Evolutionary conservation across 805 yeast species (phyloP), one percentile per base, ranked within the genome.

Genomic region (Metschnikowia lunata): DNA sequence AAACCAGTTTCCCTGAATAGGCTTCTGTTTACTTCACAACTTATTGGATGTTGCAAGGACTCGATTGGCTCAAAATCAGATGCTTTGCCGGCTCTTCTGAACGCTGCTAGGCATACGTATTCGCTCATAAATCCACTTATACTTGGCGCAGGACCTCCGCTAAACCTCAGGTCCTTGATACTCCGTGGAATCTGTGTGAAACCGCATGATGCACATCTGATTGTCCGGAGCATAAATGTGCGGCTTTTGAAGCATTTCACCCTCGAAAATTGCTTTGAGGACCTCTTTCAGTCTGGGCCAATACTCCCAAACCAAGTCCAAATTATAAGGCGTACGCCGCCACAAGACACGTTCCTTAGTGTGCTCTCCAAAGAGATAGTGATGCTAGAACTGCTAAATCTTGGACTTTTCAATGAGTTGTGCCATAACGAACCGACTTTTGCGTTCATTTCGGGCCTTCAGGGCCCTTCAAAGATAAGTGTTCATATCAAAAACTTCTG

Each of bases 191-290:
- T 53, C 14, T 26, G 43, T 10, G 15, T 53, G 10, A 27, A 27
- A 15, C 39, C 47, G 6, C 28, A 18, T n/a, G 57, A 53, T 38
- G 57, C 55, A 6, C 23, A 23, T 14, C n/a, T 42, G 8, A 34
- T 53, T 18, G 26, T 31, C 26, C 34, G 30, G 4, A 41, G 36
- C 26, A 30, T 49, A 26, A 31, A 49, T 15, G 26, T 45, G 3
- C 11, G 43, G 3, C 4, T 13, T 8, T 40, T 53, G 29, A 14
- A 30, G 7, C 44, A 39, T 34, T 29, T 53, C 14, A 40, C 55
- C 12, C 30, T 53, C 11, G 49, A 45, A 26, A 45, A 45, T 34
- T 53, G 57, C 44, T 34, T 30, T 8, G 54, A 53, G 35, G 26
- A 11, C 6, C 13, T 40, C 13, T 41, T 44, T 13, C 44, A 37